A percentile compares a stretch with the other conserved stretches of the same genome.
phyloP scores from a whole-genome alignment of 2,329 filamentous ascomycete genomes.

The Neofusicoccum sp. region DNA sequence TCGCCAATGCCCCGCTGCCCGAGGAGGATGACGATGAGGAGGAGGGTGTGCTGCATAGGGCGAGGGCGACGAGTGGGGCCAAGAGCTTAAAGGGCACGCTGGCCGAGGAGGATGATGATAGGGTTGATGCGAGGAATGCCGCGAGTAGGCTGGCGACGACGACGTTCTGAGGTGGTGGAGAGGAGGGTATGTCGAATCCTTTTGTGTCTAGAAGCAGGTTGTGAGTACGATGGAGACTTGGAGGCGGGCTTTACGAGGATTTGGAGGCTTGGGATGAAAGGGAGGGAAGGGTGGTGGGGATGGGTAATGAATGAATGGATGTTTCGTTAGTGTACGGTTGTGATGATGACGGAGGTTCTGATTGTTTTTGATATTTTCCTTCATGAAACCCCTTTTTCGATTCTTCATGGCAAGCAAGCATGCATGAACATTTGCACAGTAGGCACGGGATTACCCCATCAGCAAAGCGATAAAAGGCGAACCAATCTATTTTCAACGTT shows the following conservation, averaged over 20 bases:
- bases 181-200: not conserved
- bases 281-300: not conserved
- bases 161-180: slow-evolving; percentile 65
- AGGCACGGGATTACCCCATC: too few relatives aligned
- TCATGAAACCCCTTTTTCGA: not conserved
- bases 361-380: not conserved
- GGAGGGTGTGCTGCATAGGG: slow-evolving; percentile 45
- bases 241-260: not conserved
- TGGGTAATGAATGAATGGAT: not conserved
- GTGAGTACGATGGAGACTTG: not conserved
- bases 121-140: slow-evolving; percentile 92
- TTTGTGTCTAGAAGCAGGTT: not conserved
- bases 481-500: not conserved
- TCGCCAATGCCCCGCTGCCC: slow-evolving; percentile 56
- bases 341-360: not conserved
- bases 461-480: not conserved
- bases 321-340: not conserved
- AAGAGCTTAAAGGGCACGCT: slow-evolving; percentile 48
- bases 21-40: slow-evolving; percentile 57
- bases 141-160: slow-evolving; percentile 90
- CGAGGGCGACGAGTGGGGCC: slow-evolving; percentile 46
- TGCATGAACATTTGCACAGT: not conserved
- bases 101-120: slow-evolving; percentile 83
- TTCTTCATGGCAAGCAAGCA: not conserved
- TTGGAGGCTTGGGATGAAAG: not conserved